Evolutionary conservation across 331 rosid genomes (phyloP).

Genomic region (Acacia pycnantha): DNA sequence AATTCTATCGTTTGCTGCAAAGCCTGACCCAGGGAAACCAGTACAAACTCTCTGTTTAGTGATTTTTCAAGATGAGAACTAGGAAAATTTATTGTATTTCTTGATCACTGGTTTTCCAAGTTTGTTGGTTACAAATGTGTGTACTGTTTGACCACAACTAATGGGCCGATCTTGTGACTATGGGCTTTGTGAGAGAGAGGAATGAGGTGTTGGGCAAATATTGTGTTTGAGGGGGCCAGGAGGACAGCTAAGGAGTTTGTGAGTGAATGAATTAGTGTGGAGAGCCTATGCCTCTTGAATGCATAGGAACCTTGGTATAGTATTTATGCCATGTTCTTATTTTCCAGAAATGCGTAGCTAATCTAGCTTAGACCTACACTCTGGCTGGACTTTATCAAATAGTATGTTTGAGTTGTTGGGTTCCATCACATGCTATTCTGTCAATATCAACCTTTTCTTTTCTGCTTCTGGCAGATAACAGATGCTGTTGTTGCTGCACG

Average conservation of each 20-base stretch:
- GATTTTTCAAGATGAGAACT: neutral
- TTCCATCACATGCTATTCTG: constrained; percentile 13
- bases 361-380: neutral
- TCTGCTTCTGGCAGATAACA: constrained; percentile 71
- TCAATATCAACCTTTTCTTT: constrained; percentile 34
- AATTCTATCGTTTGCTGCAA: constrained; percentile 25
- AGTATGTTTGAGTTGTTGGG: neutral
- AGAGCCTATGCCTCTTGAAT: neutral
- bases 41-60: constrained; percentile 4
- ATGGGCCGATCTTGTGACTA: neutral
- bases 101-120: constrained; percentile 13
- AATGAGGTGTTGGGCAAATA: neutral
- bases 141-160: neutral
- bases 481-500: constrained; percentile 98
- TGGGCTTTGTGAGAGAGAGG: neutral
- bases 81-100: neutral
- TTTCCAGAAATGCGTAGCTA: neutral
- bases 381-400: neutral
- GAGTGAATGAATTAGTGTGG: neutral
- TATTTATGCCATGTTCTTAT: neutral
- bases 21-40: constrained; percentile 8
- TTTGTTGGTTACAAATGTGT: constrained; percentile 24
- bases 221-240: neutral
- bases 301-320: neutral
- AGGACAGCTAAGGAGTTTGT: neutral